Percentiles rank a stretch among this genome's conserved stretches.
These are phyloP conservation scores for Medicago truncatula DNA, from an alignment of 306 rosid species.

Conservation along the genomic window MtrunA17r5.0-ANR NC_053049.1:9941501-9942000, in stretches of 20 bases:
- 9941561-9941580: too few species aligned
- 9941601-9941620: too few species aligned
- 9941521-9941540: neutral
- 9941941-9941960: constrained; percentile 83
- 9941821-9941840: neutral
- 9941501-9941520: too few species aligned
- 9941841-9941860: constrained; percentile 3
- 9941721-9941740: constrained; percentile 1
- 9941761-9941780: neutral
- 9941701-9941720: neutral
- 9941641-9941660: too few species aligned
- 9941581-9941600: too few species aligned
- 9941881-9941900: constrained; percentile 18
- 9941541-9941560: neutral
- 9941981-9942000: constrained; percentile 39
- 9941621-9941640: too few species aligned
- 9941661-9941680: neutral
- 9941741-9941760: constrained; percentile 12
- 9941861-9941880: constrained; percentile 12
- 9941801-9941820: neutral
- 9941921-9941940: constrained; percentile 91
- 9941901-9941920: constrained; percentile 67
- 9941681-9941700: too few species aligned
- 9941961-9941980: constrained; percentile 99
- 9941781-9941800: constrained; percentile 21